Evolutionary conservation across 2,329 filamentous ascomycete genomes (phyloP).

Genomic region (Rachicladosporium sp.): DNA sequence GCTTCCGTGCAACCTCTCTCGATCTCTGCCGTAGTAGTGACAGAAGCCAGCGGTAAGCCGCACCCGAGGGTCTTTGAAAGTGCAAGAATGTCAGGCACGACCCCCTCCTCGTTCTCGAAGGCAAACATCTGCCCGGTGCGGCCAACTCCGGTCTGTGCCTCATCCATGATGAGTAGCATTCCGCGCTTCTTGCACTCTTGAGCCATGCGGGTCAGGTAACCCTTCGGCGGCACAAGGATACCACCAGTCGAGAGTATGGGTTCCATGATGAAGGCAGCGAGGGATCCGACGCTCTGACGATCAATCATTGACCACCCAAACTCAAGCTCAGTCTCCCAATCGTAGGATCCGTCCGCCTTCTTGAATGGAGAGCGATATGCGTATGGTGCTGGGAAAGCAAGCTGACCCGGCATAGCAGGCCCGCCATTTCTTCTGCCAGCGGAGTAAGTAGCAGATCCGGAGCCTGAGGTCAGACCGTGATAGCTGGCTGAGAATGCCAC

Average conservation of each 20-base stretch:
- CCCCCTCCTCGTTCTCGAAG: conserved; percentile 14
- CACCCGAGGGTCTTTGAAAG: conserved; percentile 15
- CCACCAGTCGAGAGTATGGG: conserved; percentile 48
- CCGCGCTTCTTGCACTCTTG: conserved; percentile 19
- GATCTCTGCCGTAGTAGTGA: conserved; percentile 12
- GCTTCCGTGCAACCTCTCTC: conserved; percentile 9
- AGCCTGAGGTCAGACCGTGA: conserved; percentile 48
- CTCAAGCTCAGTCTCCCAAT: conserved; percentile 53
- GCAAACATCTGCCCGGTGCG: conserved; percentile 22
- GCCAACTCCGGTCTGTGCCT: conserved; percentile 26
- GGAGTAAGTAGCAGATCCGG: conserved; percentile 42
- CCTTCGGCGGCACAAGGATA: conserved; percentile 7
- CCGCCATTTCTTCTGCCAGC: conserved; percentile 38
- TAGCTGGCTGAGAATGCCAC: conserved; percentile 47
- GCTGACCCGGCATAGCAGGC: conserved; percentile 42
- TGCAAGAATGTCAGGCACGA: conserved; percentile 35
- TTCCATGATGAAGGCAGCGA: conserved; percentile 52
- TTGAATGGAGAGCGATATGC: conserved; percentile 51
- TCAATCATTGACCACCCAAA: conserved; percentile 52
- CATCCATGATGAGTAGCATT: conserved; percentile 27
- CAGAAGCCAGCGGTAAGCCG: conserved; percentile 13
- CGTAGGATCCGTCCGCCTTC: conserved; percentile 46
- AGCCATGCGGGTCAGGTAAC: conserved; percentile 5
- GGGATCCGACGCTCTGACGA: conserved; percentile 45
- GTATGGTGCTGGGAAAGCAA: conserved; percentile 48